Evolutionary conservation across 1,139 yeast genomes (phyloP), one percentile per base, ranked within the genome.

Genomic region (Candida anutae): DNA sequence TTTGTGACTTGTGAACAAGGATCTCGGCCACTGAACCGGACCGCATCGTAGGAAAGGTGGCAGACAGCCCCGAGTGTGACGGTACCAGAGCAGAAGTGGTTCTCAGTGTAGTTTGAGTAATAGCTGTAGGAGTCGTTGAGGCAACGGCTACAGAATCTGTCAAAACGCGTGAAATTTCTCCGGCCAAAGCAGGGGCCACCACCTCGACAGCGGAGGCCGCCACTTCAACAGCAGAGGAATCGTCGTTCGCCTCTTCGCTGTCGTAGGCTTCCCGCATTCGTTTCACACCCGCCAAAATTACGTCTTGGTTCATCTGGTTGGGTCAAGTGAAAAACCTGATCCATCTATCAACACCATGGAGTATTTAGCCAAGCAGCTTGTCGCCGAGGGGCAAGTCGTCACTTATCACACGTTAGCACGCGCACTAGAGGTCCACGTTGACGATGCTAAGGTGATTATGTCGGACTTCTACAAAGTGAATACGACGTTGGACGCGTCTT

Each of bases 201-300:
- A 22, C 12, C 25, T 23, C 22, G 23, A 13, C 29, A 23, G 12
- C 24, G n/a, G 4, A 12, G 21, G 21, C 24, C 26, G 16, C 22
- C 11, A 11, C 22, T 3, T 21, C 2, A 17, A 8, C 10, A 8
- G 9, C 29, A 14, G 10, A 9, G 15, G 12, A 8, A 6, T 21
- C 12, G 10, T 8, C 11, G 13, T 21, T 21, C 12, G 10, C 12
- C 23, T 6, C 15, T 6, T 15, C 30, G 2, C 37, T 39, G 5
- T 50, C 55, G 30, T 45, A 48, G 31, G 51, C 46, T 29, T 62
- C 62, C 32, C 69, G 50, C 55, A 76, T 62, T 28, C 66, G 63
- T 43, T 69, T 59, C 2, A 75, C 81, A 13, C 79, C 80, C 2
- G 76, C 19, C 26, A 25, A 19, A 15, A 25, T 22, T 18, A 25